Percentiles rank a stretch among this genome's conserved stretches.
phyloP scores from a whole-genome alignment of 805 yeast genomes.

The Candida chilensis region DNA sequence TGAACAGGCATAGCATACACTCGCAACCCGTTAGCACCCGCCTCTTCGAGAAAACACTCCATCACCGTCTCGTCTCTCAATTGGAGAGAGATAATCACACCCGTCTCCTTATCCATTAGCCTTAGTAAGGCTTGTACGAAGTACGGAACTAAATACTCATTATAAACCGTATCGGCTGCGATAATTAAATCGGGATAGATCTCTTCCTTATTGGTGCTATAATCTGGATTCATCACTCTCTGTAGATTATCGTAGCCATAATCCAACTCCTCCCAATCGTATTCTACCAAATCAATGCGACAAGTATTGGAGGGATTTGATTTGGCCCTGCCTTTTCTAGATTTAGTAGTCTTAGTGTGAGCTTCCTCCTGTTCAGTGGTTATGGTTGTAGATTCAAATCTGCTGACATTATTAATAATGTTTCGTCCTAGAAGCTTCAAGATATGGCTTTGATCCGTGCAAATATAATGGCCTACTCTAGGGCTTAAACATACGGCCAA shows the following conservation, averaged over 20 bases:
- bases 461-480: slow-evolving; percentile 26
- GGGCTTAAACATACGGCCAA: slow-evolving; percentile 29
- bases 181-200: slow-evolving; percentile 34
- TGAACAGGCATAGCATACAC: slow-evolving; percentile 22
- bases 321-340: slow-evolving; percentile 1
- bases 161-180: slow-evolving; percentile 62
- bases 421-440: slow-evolving; percentile 40
- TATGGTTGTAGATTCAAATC: slow-evolving; percentile 12
- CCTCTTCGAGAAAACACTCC: slow-evolving; percentile 31
- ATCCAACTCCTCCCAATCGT: slow-evolving; percentile 52
- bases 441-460: slow-evolving; percentile 51
- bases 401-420: slow-evolving; percentile 24
- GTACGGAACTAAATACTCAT: slow-evolving; percentile 44
- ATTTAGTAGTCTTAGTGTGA: slow-evolving; percentile 2
- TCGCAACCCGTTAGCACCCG: slow-evolving; percentile 18
- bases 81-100: slow-evolving; percentile 39
- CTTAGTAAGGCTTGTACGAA: slow-evolving; percentile 32
- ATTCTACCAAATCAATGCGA: slow-evolving; percentile 35
- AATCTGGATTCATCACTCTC: slow-evolving; percentile 1
- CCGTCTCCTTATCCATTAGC: slow-evolving; percentile 21
- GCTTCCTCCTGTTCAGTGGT: slow-evolving; percentile 2
- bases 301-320: background rate
- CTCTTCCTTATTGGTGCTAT: slow-evolving; percentile 2
- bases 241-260: slow-evolving; percentile 17
- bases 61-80: slow-evolving; percentile 42